phyloP scores from a whole-genome alignment of 116 monocot species.

The Posidonia oceanica region DNA sequence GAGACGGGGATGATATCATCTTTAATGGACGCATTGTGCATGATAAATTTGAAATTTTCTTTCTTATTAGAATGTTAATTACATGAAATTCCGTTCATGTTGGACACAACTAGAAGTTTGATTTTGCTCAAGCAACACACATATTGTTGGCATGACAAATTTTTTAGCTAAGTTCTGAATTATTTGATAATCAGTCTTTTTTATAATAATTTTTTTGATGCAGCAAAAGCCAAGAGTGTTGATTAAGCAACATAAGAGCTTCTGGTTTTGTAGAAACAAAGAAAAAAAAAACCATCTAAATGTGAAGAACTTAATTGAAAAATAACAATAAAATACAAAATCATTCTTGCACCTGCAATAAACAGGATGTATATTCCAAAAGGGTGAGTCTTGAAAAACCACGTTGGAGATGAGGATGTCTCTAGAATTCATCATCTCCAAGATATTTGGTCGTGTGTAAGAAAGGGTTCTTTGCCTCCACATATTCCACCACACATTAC shows the following conservation, averaged over 20 bases:
- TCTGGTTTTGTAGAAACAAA: not conserved
- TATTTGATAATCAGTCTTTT: too few relatives aligned
- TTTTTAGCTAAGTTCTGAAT: too few relatives aligned
- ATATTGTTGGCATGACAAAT: too few relatives aligned
- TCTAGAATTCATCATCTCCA: conserved; percentile 56
- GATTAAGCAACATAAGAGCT: conserved; percentile 3
- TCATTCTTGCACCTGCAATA: conserved; percentile 45
- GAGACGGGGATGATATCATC: too few relatives aligned
- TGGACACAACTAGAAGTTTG: too few relatives aligned
- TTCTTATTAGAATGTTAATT: too few relatives aligned
- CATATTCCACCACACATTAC: conserved; percentile 87
- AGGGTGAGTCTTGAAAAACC: conserved; percentile 66
- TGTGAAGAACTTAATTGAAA: not conserved
- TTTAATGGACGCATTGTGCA: too few relatives aligned
- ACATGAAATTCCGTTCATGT: too few relatives aligned
- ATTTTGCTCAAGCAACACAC: too few relatives aligned
- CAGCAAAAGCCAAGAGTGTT: too few relatives aligned
- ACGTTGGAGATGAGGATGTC: conserved; percentile 59
- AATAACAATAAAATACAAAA: not conserved
- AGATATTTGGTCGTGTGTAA: conserved; percentile 57
- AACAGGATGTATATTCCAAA: conserved; percentile 88
- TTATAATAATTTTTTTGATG: too few relatives aligned
- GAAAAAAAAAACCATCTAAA: not conserved
- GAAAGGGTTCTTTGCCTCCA: conserved; percentile 58
- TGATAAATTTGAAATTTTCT: too few relatives aligned